Base-by-base conservation (phyloP, 169 alveolate species). In the Cryptosporidium sp. region DNA sequence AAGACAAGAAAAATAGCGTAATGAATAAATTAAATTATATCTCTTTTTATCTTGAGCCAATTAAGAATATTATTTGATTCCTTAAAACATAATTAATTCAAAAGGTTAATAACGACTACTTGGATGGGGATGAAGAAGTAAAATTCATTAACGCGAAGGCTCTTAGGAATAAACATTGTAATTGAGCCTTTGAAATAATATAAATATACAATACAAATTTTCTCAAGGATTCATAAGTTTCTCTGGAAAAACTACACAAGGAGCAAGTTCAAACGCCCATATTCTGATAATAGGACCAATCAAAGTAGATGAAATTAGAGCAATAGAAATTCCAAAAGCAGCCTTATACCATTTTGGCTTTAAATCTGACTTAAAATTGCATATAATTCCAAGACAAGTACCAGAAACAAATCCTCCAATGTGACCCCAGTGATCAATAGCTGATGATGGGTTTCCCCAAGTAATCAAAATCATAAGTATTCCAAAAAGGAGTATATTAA, bases 361-460 rank as follows among this genome's bases (percentile, higher is more conserved):
- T 33, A 91, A 91, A 60, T 70, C 91, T 93, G 94, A 87, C 45
- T 91, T 86, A 53, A 56, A 67, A 91, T 94, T 94, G 56, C 85
- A 93, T 52, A 94, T 62, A 42, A 94, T 45, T 33, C 95, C 95
- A 53, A 94, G 52, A 51, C 94, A 91, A 56, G 93, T 53, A 8
- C 96, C 96, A 87, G 93, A 86, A 10, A 94, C 84, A 16, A 94
- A 67, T n/a, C 96, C 96, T 69, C 96, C 96, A 69, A 92, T 91
- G 70, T 94, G 96, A 1, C 96, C 96, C 93, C 94, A 73, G 75
- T 94, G 96, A 72, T 94, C 96, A 51, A 94, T 91, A 42, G 92
- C 92, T 4, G 94, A 91, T 48, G 95, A 94, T 45, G 94, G 94
- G 70, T 93, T 91, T 16, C 95, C 93, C 92, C 94, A 94, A 44